Conservation (phyloP, 495 filamentous ascomycete species). For the Rusavskia elegans region DNA sequence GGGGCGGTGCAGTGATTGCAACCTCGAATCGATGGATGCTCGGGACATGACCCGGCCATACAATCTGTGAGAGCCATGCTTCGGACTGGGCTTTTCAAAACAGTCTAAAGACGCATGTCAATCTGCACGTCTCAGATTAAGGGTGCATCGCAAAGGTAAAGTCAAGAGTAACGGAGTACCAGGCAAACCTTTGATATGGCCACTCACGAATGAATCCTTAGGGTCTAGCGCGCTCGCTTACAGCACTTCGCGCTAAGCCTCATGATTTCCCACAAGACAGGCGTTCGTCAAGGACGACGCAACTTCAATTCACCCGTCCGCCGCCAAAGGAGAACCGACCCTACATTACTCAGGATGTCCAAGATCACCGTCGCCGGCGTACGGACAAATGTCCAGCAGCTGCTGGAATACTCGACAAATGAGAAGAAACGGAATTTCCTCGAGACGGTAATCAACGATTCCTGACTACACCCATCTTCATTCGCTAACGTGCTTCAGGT, state of each 20-base stretch:
- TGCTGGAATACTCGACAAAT: constrained; percentile 87
- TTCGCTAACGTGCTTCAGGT: constrained; percentile 11
- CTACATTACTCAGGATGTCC: constrained; percentile 34
- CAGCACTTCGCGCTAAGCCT: background rate
- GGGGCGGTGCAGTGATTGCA: background rate
- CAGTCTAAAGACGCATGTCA: too few relatives aligned
- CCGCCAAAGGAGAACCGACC: background rate
- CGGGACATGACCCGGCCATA: too few relatives aligned
- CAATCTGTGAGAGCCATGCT: too few relatives aligned
- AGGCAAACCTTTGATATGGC: background rate
- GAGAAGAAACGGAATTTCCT: constrained; percentile 99
- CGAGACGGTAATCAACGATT: constrained; percentile 54
- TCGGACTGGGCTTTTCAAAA: too few relatives aligned
- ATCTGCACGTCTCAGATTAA: too few relatives aligned
- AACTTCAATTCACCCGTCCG: too few relatives aligned
- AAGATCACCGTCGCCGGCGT: constrained; percentile 94
- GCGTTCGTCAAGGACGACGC: too few relatives aligned
- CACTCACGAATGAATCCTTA: background rate
- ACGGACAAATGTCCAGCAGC: constrained; percentile 77
- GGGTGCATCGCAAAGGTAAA: too few relatives aligned
- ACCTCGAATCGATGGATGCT: too few relatives aligned
- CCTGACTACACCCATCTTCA: background rate
- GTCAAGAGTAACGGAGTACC: too few relatives aligned
- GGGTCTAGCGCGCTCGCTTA: background rate
- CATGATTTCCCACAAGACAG: background rate